phyloP scores from a whole-genome alignment of 805 yeast species.

The Priceomyces carsonii region DNA sequence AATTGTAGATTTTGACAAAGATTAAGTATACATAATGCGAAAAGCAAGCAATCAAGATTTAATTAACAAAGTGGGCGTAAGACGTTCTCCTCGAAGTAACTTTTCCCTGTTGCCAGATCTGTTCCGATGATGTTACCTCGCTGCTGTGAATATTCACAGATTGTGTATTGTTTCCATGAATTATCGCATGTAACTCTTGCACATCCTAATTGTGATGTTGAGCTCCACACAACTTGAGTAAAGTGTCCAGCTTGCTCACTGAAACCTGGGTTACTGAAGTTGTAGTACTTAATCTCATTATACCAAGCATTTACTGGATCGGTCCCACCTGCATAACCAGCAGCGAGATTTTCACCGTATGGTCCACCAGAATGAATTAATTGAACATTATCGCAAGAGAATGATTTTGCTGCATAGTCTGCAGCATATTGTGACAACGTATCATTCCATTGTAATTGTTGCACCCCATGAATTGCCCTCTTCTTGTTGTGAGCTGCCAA shows the following conservation, averaged over 20 bases:
- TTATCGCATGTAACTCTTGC: constrained; percentile 50
- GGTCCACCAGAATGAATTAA: constrained; percentile 64
- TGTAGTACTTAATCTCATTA: constrained; percentile 57
- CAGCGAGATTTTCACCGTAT: constrained; percentile 79
- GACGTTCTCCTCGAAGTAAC: constrained; percentile 46
- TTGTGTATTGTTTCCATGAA: constrained; percentile 59
- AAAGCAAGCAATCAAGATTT: no score
- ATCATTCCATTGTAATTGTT: constrained; percentile 31
- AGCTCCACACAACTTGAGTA: constrained; percentile 75
- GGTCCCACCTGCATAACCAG: constrained; percentile 58
- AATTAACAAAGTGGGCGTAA: constrained; percentile 27
- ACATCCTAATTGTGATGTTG: constrained; percentile 65
- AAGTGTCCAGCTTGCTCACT: constrained; percentile 69
- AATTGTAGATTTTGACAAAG: no score
- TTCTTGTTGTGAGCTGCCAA: constrained; percentile 36
- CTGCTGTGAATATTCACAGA: constrained; percentile 63
- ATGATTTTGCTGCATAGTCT: constrained; percentile 50
- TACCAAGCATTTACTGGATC: constrained; percentile 76
- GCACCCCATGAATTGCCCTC: constrained; percentile 38
- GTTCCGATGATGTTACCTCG: constrained; percentile 53
- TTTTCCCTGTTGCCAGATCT: constrained; percentile 28
- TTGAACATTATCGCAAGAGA: constrained; percentile 58
- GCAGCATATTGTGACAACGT: constrained; percentile 36
- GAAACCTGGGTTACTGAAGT: constrained; percentile 53
- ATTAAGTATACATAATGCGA: no score